Conservation (phyloP, 176 grass and related monocot genomes). For the Carex pumila region DNA sequence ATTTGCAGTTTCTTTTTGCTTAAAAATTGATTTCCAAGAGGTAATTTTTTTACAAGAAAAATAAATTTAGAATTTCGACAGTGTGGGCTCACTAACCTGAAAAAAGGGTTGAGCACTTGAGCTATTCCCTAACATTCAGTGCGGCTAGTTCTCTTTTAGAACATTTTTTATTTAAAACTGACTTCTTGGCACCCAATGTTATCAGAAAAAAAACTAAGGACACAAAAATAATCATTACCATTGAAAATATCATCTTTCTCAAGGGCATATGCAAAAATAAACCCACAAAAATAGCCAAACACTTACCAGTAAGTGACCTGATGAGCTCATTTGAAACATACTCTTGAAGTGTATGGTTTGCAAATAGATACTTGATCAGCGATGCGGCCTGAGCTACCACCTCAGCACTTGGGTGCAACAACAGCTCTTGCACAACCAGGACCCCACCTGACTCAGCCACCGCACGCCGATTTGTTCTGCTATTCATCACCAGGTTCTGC, state of each 20-base stretch:
- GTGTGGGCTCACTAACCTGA: background rate
- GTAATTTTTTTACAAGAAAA: background rate
- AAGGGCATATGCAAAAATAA: constrained; percentile 2
- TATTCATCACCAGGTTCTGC: constrained; percentile 94
- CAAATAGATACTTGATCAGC: constrained; percentile 87
- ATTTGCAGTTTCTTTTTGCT: background rate
- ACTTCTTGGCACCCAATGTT: background rate
- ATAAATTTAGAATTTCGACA: background rate
- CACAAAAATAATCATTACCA: background rate
- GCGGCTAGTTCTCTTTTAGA: background rate
- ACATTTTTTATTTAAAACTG: background rate
- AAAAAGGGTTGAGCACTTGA: background rate
- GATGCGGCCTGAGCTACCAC: constrained; percentile 79
- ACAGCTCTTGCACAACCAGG: constrained; percentile 82
- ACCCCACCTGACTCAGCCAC: constrained; percentile 91
- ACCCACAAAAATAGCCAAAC: background rate
- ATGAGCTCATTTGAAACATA: constrained; percentile 97
- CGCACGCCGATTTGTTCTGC: constrained; percentile 89
- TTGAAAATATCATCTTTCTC: background rate
- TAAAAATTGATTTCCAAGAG: background rate
- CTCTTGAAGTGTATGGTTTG: constrained; percentile 98
- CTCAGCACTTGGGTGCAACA: constrained; percentile 71
- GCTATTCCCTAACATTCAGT: background rate
- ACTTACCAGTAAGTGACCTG: constrained; percentile 83
- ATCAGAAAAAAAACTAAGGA: background rate